Base-by-base conservation (phyloP, 2,329 filamentous ascomycete genomes). In the Capronia epimyces region DNA sequence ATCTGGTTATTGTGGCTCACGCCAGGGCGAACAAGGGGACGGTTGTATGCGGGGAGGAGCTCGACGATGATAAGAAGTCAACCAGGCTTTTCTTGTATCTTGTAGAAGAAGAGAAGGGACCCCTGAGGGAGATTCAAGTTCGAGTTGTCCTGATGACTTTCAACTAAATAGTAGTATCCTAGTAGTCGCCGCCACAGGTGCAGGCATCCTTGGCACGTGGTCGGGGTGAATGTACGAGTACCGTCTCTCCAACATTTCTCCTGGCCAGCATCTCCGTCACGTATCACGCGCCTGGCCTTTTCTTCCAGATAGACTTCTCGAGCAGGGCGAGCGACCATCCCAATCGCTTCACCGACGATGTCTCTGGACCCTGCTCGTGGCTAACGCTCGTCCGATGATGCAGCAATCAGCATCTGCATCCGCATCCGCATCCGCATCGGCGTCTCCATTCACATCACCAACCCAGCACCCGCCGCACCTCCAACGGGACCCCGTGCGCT, bases 401-500 rank as follows among this genome's bases (percentile, higher is more conserved):
- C 53, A 55, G 42, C 41, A 43, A 46, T 41, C 43, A 18, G 24
- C 42, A 24, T 34, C 49, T 29, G 45, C 44, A 37, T 22, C 50
- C 24, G 5, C 24, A 24, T 34, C 49, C 29, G 45, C 44, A 37
- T 22, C 50, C 24, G 5, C 24, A 46, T 41, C 43, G 18, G 24
- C 42, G 18, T 34, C 49, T 29, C 41, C 44, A 37, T 22, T 46
- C 24, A 5, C 24, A 27, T 20, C 34, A 37, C 15, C 15, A 37
- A 15, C 34, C 47, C 55, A 57, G 42, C 50, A 48, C 32, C 47
- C 44, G 22, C 43, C 46, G 44, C 48, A 50, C 32, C 52, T 45
- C 18, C 51, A 52, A 43, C 55, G 55, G 10, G 52, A 53, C 21
- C 22, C 45, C 6, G 45, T 49, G 46, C 47, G 49, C 41, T 40